phyloP scores from a whole-genome alignment of 345 rosid species.

The Zanthoxylum bungeanum region DNA sequence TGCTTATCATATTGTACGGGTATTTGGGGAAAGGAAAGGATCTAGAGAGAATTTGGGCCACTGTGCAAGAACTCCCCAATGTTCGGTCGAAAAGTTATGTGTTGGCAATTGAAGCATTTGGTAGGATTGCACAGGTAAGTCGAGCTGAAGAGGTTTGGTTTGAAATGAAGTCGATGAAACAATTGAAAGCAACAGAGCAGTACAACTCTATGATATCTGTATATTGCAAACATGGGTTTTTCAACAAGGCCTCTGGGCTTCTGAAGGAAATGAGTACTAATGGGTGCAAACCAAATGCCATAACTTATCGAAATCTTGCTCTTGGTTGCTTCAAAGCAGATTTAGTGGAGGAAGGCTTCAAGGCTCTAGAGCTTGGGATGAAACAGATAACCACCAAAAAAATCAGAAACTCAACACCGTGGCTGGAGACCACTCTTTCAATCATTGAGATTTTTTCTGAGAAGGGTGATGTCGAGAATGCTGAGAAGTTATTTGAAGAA shows the following conservation, averaged over 20 bases:
- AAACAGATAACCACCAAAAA: constrained; percentile 42
- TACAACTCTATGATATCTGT: constrained; percentile 74
- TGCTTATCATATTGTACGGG: constrained; percentile 72
- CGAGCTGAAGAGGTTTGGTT: constrained; percentile 81
- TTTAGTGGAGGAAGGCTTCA: constrained; percentile 59
- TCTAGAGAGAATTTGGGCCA: constrained; percentile 60
- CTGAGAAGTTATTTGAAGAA: constrained; percentile 75
- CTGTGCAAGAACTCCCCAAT: constrained; percentile 50
- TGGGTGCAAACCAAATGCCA: constrained; percentile 71
- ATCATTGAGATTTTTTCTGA: constrained; percentile 71
- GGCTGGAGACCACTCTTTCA: constrained; percentile 84
- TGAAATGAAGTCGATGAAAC: constrained; percentile 62
- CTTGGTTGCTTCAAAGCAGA: constrained; percentile 78
- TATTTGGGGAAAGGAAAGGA: constrained; percentile 60
- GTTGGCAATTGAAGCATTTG: constrained; percentile 74
- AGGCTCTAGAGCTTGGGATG: constrained; percentile 57
- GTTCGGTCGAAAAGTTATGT: constrained; percentile 62
- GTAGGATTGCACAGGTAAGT: constrained; percentile 48
- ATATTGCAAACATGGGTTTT: constrained; percentile 58
- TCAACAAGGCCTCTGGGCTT: constrained; percentile 56
- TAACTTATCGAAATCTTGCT: constrained; percentile 78
- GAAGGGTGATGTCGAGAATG: constrained; percentile 65
- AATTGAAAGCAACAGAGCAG: constrained; percentile 62
- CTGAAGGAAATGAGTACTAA: constrained; percentile 58
- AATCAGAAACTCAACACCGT: constrained; percentile 65